Evolutionary conservation across 805 yeast species (phyloP).

Genomic region (Candida mattraensis): DNA sequence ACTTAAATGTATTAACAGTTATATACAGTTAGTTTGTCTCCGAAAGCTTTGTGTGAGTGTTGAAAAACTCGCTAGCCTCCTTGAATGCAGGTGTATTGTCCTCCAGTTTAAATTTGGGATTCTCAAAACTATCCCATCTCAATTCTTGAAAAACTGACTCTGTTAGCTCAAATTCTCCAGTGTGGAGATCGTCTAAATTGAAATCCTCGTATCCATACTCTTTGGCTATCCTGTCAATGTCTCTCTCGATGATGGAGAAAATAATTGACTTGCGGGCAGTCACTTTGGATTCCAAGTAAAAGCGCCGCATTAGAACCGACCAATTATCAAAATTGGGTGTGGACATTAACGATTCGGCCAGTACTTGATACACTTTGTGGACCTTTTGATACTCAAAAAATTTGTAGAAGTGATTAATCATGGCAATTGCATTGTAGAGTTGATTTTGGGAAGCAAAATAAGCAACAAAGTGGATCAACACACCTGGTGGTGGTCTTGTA

Average conservation of each 20-base stretch:
- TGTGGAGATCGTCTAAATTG: constrained; percentile 8
- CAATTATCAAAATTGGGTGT: constrained; percentile 17
- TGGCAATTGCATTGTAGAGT: constrained; percentile 24
- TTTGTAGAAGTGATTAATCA: constrained; percentile 17
- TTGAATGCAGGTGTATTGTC: constrained; percentile 11
- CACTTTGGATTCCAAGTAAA: constrained; percentile 19
- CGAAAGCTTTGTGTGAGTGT: not conserved
- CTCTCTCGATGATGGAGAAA: not conserved
- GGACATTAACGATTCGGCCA: constrained; percentile 11
- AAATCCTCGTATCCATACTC: constrained; percentile 10
- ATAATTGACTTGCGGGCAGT: constrained; percentile 5
- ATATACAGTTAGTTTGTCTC: too few relatives aligned
- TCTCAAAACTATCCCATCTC: constrained; percentile 11
- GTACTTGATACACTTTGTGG: constrained; percentile 15
- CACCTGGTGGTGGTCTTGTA: constrained; percentile 6
- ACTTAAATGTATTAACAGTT: too few relatives aligned
- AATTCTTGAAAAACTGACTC: constrained; percentile 9
- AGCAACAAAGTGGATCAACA: constrained; percentile 14
- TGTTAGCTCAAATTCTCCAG: constrained; percentile 12
- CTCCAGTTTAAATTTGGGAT: constrained; percentile 15
- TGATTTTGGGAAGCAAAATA: constrained; percentile 17
- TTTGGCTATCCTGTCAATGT: constrained; percentile 7
- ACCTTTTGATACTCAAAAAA: constrained; percentile 12
- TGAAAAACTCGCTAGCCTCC: constrained; percentile 12
- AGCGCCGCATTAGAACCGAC: constrained; percentile 21